phyloP scores from a whole-genome alignment of 495 filamentous ascomycete species.

The Talaromyces adpressus region DNA sequence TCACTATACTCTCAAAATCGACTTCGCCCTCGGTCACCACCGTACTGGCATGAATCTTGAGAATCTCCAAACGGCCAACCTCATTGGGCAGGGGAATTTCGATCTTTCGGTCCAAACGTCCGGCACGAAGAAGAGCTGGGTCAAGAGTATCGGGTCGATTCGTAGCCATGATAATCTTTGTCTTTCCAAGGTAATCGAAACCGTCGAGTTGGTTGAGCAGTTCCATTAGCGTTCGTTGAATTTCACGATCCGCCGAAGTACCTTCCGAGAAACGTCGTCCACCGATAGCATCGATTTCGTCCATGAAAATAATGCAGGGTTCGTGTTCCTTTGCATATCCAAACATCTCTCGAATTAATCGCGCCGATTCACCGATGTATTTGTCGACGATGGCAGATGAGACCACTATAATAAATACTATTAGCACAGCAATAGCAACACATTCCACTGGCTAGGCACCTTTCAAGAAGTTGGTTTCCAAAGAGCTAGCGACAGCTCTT shows the following conservation, averaged over 20 bases:
- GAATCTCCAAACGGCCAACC: conserved; percentile 91
- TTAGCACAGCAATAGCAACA: conserved; percentile 16
- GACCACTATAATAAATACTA: conserved; percentile 55
- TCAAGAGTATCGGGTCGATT: conserved; percentile 98
- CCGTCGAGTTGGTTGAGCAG: conserved; percentile 97
- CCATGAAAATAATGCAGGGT: conserved; percentile 99
- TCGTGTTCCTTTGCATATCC: conserved; percentile 99
- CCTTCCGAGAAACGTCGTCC: conserved; percentile 97
- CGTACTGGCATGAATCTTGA: conserved; percentile 92
- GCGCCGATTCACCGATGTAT: conserved; percentile 97
- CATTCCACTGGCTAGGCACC: conserved; percentile 41
- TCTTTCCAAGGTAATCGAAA: conserved; percentile 98
- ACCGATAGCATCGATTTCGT: conserved; percentile 99
- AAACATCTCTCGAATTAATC: conserved; percentile 98
- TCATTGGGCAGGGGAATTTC: conserved; percentile 99
- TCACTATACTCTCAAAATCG: conserved; percentile 98
- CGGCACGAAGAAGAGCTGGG: conserved; percentile 87
- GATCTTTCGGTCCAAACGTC: conserved; percentile 93
- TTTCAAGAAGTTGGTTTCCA: conserved; percentile 99
- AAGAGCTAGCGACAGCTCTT: conserved; percentile 88
- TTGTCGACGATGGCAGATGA: conserved; percentile 99
- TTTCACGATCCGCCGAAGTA: conserved; percentile 96
- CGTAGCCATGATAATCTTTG: conserved; percentile 99
- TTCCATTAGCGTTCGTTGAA: conserved; percentile 98
- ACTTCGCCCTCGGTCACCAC: conserved; percentile 91